A percentile compares a stretch with the other conserved stretches of the same genome.
Conservation (phyloP, 2,329 filamentous ascomycete species). For the Penicillium glabrum region DNA sequence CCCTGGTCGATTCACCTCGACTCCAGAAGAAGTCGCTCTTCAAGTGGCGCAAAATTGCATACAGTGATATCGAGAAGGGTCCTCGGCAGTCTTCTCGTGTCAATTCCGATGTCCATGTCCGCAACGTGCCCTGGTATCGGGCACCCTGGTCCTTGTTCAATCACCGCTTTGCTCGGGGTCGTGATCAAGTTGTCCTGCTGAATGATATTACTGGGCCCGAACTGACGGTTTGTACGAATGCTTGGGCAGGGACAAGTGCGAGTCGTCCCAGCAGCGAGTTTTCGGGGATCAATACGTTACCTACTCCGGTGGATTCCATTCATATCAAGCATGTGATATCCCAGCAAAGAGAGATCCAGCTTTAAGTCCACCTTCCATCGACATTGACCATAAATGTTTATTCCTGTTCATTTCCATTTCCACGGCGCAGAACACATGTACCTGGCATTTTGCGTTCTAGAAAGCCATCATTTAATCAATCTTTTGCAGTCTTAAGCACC, state of each 20-base stretch:
- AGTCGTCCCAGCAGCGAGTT: conserved; percentile 27
- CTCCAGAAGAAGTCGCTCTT: conserved; percentile 30
- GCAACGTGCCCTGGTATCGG: conserved; percentile 2
- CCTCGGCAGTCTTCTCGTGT: not conserved
- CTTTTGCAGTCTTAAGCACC: not conserved
- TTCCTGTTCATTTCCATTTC: not conserved
- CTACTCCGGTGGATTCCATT: conserved; percentile 23
- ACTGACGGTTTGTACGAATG: conserved; percentile 31
- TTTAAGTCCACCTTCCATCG: conserved; percentile 4
- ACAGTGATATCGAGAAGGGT: conserved; percentile 26
- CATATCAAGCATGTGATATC: conserved; percentile 35
- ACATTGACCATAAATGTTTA: not conserved
- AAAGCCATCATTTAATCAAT: not conserved
- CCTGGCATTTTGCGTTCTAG: not conserved
- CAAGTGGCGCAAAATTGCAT: conserved; percentile 16
- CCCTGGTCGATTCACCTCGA: conserved; percentile 23
- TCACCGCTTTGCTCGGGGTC: conserved; percentile 7
- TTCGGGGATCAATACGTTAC: conserved; percentile 4
- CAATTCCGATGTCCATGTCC: not conserved
- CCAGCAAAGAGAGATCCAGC: conserved; percentile 31
- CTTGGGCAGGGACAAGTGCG: conserved; percentile 31
- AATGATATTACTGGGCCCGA: conserved; percentile 18
- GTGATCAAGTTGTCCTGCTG: conserved; percentile 11
- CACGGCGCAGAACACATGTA: not conserved
- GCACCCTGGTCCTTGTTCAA: conserved; percentile 11